Conservation (phyloP, 2,329 filamentous ascomycete genomes). For the Calonectria honghensis region DNA sequence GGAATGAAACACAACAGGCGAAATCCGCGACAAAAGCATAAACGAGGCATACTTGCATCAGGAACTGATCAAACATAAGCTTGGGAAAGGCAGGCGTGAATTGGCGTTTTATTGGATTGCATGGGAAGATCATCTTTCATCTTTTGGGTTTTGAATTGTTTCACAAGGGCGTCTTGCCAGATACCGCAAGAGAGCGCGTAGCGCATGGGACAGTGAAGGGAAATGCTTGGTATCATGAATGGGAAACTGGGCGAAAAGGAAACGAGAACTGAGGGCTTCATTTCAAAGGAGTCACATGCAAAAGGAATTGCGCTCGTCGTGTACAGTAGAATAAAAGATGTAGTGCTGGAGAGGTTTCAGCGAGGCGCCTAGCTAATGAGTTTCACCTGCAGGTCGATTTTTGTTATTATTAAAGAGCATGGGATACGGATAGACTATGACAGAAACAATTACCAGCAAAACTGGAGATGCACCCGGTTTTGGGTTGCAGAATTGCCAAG, state of each 20-base stretch:
- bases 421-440: conserved; percentile 21
- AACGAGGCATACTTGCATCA: conserved; percentile 47
- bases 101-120: conserved; percentile 42
- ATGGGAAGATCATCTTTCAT: not conserved
- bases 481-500: not conserved
- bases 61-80: conserved; percentile 42
- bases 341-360: conserved; percentile 22
- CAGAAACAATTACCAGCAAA: not conserved
- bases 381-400: conserved; percentile 23
- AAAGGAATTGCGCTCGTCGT: conserved; percentile 41
- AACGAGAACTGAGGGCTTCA: conserved; percentile 29
- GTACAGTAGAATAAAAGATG: conserved; percentile 51
- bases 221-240: conserved; percentile 23
- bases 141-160: not conserved
- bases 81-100: conserved; percentile 23
- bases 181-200: not conserved
- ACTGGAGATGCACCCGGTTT: not conserved
- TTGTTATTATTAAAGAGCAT: conserved; percentile 23
- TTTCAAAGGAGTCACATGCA: conserved; percentile 38
- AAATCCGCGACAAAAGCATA: conserved; percentile 36
- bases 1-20: conserved; percentile 21
- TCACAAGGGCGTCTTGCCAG: not conserved
- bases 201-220: not conserved
- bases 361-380: conserved; percentile 40
- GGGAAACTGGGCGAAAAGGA: conserved; percentile 41